A percentile compares a stretch with the other conserved stretches of the same genome.
Evolutionary conservation across 345 rosid species (phyloP).

Genomic region (Linum lewisii): DNA sequence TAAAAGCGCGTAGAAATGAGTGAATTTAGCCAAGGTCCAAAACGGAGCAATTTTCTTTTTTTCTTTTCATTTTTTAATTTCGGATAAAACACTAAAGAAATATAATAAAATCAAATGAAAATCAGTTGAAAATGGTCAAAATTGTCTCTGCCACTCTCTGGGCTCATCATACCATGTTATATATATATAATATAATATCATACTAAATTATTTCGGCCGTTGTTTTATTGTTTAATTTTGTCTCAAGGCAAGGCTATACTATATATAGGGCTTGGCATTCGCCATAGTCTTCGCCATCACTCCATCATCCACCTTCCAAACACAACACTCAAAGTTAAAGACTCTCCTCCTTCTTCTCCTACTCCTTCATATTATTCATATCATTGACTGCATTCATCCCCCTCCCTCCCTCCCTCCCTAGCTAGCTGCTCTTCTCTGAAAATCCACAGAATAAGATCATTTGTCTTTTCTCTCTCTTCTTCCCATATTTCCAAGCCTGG

Average conservation of each 20-base stretch:
- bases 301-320: not conserved
- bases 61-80: not conserved
- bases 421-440: not conserved
- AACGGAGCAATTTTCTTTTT: no score
- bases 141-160: not conserved
- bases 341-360: not conserved
- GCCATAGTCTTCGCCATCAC: constrained; percentile 17
- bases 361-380: not conserved
- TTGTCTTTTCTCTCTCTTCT: no score
- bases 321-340: not conserved
- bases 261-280: not conserved
- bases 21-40: no score
- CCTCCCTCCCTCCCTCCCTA: no score
- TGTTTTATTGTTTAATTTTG: not conserved
- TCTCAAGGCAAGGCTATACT: not conserved
- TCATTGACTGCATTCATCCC: no score
- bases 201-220: not conserved
- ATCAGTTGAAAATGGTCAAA: constrained; percentile 2
- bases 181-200: not conserved
- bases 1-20: no score
- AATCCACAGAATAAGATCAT: no score
- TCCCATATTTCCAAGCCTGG: no score
- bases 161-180: not conserved
- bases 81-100: constrained; percentile 1
- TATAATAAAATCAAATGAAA: constrained; percentile 13